Evolutionary conservation across 1,284 basidiomycete genomes (phyloP).

Genomic region (Cryptococcus deneoformans): DNA sequence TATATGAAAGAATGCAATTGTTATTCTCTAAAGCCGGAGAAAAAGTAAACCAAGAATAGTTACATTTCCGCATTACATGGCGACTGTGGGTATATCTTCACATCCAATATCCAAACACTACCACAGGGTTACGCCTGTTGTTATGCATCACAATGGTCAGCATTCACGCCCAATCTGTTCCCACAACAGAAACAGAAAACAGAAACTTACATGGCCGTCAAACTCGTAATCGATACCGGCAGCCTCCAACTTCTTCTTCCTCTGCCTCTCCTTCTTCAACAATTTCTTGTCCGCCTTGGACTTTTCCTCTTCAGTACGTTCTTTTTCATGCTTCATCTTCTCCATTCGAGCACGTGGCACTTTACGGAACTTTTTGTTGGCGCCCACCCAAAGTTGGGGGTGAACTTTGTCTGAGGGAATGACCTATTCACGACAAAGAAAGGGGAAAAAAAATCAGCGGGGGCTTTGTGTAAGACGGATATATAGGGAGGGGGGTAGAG

Average conservation of each 20-base stretch:
- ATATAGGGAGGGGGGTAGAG: background rate
- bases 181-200: background rate
- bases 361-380: conserved; percentile 79
- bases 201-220: conserved; percentile 52
- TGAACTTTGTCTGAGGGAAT: conserved; percentile 81
- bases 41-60: too few relatives aligned
- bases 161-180: too few relatives aligned
- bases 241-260: conserved; percentile 73
- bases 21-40: too few relatives aligned
- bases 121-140: too few relatives aligned
- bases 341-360: conserved; percentile 73
- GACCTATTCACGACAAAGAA: background rate
- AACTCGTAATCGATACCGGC: conserved; percentile 90
- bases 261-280: conserved; percentile 71
- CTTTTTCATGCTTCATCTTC: conserved; percentile 76
- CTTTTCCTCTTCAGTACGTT: conserved; percentile 73
- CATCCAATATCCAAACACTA: too few relatives aligned
- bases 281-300: conserved; percentile 65
- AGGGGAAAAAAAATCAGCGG: conserved; percentile 46
- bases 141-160: too few relatives aligned
- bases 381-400: conserved; percentile 62
- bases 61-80: too few relatives aligned
- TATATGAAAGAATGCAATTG: too few relatives aligned
- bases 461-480: too few relatives aligned
- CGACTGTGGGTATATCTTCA: too few relatives aligned